A percentile compares a stretch with the other conserved stretches of the same genome.
Evolutionary conservation across 192 early-diverging fungal genomes (phyloP).

Genomic region (Coemansia sp.): DNA sequence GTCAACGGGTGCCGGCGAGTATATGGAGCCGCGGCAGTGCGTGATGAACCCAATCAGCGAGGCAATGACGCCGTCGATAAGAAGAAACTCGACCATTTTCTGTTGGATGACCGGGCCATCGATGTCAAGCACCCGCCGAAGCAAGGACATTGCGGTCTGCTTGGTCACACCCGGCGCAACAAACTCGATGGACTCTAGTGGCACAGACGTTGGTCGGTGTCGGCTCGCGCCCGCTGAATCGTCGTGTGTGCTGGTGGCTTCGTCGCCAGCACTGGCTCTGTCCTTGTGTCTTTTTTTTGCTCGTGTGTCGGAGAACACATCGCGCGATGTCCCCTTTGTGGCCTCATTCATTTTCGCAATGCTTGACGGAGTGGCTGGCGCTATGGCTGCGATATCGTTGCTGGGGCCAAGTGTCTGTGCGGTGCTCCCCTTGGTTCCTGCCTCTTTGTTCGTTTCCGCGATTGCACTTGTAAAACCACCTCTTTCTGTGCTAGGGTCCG

Average conservation of each 20-base stretch:
- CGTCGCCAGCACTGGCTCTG: not conserved
- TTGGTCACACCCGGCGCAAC: conserved; percentile 54
- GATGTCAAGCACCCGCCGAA: conserved; percentile 54
- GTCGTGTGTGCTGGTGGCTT: not conserved
- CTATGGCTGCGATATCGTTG: not conserved
- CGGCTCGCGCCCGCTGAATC: conserved; percentile 7
- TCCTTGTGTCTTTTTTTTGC: not conserved
- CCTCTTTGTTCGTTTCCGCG: not conserved
- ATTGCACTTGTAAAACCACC: not conserved
- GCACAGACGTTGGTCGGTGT: conserved; percentile 29
- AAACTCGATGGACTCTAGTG: conserved; percentile 46
- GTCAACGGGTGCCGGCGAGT: conserved; percentile 24
- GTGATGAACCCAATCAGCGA: conserved; percentile 55
- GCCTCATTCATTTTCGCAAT: not conserved
- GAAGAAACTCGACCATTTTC: conserved; percentile 58
- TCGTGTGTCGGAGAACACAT: not conserved
- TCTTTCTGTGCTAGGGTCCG: not conserved
- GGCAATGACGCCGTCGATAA: conserved; percentile 56
- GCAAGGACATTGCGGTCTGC: conserved; percentile 45
- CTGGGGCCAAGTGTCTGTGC: not conserved
- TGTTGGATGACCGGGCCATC: conserved; percentile 53
- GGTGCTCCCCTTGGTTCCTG: not conserved
- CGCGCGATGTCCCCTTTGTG: not conserved
- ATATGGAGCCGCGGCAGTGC: conserved; percentile 47
- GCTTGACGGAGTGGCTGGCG: conserved; percentile 1